Percentiles rank a stretch among this genome's conserved stretches.
These are phyloP conservation scores for Cymbidium sinense DNA, from an alignment of 106 monocot species.

Conservation along the genomic window DNA sequence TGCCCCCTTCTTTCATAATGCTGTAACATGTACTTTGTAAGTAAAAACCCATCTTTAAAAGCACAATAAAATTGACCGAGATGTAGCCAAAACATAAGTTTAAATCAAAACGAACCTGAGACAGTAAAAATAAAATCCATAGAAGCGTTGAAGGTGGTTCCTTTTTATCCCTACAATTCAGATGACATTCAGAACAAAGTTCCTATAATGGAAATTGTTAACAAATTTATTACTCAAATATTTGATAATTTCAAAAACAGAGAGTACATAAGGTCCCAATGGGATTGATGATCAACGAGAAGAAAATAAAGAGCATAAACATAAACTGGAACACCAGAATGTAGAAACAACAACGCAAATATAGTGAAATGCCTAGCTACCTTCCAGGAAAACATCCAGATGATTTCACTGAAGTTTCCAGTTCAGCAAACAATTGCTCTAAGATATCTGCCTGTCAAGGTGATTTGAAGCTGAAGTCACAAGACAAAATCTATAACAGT, in stretches of 20 bases:
- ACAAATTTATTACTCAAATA: not conserved
- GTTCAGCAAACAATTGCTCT: slow-evolving; percentile 65
- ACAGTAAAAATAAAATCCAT: slow-evolving; percentile 88
- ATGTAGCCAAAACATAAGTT: not conserved
- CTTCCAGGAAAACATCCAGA: slow-evolving; percentile 70
- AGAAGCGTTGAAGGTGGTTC: slow-evolving; percentile 93
- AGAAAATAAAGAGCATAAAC: not conserved
- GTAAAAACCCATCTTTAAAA: not conserved
- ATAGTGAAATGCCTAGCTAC: slow-evolving; percentile 28
- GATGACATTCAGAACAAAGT: slow-evolving; percentile 5
- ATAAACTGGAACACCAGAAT: not conserved
- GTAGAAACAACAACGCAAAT: slow-evolving; percentile 1
- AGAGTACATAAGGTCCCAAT: not conserved
- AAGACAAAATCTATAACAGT: not conserved
- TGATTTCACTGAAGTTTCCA: slow-evolving; percentile 67
- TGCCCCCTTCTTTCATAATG: slow-evolving; percentile 88
- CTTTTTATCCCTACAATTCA: slow-evolving; percentile 46
- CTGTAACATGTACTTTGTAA: slow-evolving; percentile 30
- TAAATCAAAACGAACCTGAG: slow-evolving; percentile 56
- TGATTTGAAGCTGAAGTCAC: slow-evolving; percentile 4
- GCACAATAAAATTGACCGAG: not conserved
- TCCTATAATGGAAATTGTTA: not conserved
- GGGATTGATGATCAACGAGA: not conserved
- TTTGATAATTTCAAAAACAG: not conserved
- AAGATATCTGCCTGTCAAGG: slow-evolving; percentile 61